phyloP scores from a whole-genome alignment of 345 rosid species.

The Aethionema arabicum region DNA sequence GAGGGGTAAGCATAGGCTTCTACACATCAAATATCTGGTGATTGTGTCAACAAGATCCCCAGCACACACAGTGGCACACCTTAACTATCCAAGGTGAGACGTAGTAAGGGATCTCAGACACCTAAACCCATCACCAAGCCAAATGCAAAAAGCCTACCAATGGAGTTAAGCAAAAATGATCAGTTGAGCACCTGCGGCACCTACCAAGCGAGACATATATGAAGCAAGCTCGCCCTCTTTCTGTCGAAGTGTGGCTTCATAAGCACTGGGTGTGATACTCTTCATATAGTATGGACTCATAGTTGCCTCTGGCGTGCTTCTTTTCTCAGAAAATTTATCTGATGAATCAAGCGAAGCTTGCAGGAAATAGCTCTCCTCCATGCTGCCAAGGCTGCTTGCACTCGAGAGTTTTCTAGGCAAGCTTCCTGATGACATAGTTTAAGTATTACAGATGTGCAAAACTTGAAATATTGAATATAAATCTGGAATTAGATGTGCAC shows the following conservation, averaged over 20 bases:
- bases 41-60: constrained; percentile 20
- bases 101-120: constrained; percentile 5
- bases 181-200: constrained; percentile 13
- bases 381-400: constrained; percentile 84
- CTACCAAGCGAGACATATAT: constrained; percentile 96
- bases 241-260: constrained; percentile 92
- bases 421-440: constrained; percentile 49
- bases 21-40: constrained; percentile 1
- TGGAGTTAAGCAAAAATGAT: not conserved
- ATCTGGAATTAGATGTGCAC: constrained; percentile 19
- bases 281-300: constrained; percentile 84
- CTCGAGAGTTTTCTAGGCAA: constrained; percentile 74
- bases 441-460: constrained; percentile 21
- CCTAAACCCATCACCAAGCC: constrained; percentile 18
- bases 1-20: not conserved
- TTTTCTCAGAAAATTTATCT: constrained; percentile 71
- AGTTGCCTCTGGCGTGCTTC: constrained; percentile 59
- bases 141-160: constrained; percentile 26
- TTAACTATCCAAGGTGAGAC: constrained; percentile 21
- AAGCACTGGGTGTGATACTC: constrained; percentile 92
- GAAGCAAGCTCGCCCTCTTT: constrained; percentile 99
- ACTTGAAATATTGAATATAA: constrained; percentile 3
- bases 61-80: constrained; percentile 20
- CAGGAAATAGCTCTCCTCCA: constrained; percentile 96
- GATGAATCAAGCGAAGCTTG: constrained; percentile 93